Conservation (phyloP, 225 moss, liverwort and hornwort species). For the Straminergon stramineum region DNA sequence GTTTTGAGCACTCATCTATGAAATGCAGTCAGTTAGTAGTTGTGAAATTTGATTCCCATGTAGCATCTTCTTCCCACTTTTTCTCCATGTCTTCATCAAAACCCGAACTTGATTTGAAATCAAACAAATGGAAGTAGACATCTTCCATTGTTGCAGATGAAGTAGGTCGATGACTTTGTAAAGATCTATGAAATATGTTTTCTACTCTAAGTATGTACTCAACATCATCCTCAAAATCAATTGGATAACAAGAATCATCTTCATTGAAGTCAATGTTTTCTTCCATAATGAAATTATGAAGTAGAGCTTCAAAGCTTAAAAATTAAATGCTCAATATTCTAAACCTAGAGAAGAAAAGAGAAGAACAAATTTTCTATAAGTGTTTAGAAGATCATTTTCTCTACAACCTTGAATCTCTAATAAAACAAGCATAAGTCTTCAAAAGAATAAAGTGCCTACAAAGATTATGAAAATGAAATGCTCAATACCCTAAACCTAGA, state of each 20-base stretch:
- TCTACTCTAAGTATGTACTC: not conserved
- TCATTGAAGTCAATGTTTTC: not conserved
- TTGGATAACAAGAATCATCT: not conserved
- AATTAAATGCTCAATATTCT: not conserved
- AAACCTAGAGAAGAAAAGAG: too few relatives aligned
- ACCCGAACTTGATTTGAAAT: not conserved
- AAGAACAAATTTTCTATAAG: not conserved
- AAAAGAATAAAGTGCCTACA: not conserved
- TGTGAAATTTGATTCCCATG: not conserved
- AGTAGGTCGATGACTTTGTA: not conserved
- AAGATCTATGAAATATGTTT: not conserved
- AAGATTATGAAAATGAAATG: not conserved
- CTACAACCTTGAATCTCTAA: not conserved
- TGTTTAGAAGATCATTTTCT: not conserved
- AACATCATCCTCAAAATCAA: not conserved
- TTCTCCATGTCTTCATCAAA: not conserved
- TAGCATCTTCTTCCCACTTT: too few relatives aligned
- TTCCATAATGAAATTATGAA: not conserved
- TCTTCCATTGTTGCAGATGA: not conserved
- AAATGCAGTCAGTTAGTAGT: not conserved
- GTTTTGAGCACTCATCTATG: not conserved
- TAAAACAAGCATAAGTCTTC: too few relatives aligned
- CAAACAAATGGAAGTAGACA: not conserved
- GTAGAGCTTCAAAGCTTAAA: not conserved
- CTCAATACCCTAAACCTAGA: too few relatives aligned